phyloP scores from a whole-genome alignment of 495 filamentous ascomycete genomes.

The Talaromyces borbonicus region DNA sequence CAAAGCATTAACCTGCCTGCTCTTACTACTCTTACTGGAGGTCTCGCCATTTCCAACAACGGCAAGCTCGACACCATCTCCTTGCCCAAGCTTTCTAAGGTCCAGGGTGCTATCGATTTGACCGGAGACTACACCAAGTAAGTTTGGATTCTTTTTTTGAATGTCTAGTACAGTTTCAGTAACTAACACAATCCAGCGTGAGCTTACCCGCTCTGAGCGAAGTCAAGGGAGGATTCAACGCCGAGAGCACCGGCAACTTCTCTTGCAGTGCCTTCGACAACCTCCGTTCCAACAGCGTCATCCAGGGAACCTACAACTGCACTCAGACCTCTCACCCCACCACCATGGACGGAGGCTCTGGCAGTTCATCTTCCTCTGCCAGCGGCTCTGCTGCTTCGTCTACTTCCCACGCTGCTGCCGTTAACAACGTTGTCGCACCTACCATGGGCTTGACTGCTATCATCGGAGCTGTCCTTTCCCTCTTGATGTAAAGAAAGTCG shows the following conservation, averaged over 20 bases:
- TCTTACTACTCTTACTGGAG: slow-evolving; percentile 62
- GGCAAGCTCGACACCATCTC: slow-evolving; percentile 53
- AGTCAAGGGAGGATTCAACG: slow-evolving; percentile 80
- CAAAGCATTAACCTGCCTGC: slow-evolving; percentile 64
- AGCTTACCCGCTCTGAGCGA: slow-evolving; percentile 56
- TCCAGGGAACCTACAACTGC: slow-evolving; percentile 59
- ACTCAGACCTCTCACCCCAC: slow-evolving; percentile 29
- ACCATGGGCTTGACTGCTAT: slow-evolving; percentile 33
- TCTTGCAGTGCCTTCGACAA: slow-evolving; percentile 39
- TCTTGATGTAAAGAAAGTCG: slow-evolving; percentile 30
- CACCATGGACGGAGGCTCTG: slow-evolving; percentile 36
- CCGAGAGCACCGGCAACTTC: slow-evolving; percentile 64
- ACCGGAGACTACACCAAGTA: slow-evolving; percentile 76
- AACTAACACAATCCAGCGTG: slow-evolving; percentile 41
- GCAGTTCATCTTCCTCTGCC: slow-evolving; percentile 23
- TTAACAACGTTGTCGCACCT: slow-evolving; percentile 28
- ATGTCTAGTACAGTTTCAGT: not conserved
- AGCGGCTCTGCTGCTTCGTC: slow-evolving; percentile 25
- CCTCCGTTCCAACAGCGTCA: slow-evolving; percentile 32
- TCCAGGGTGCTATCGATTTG: slow-evolving; percentile 83
- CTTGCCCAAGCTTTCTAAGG: slow-evolving; percentile 55
- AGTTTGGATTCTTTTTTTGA: slow-evolving; percentile 32
- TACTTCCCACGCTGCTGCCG: slow-evolving; percentile 27
- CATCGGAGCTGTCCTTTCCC: slow-evolving; percentile 36
- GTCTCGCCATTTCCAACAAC: slow-evolving; percentile 82